Percentiles rank a stretch among this genome's conserved stretches.
Conservation (phyloP, 331 rosid genomes). For the Erythrophleum ivorense region DNA sequence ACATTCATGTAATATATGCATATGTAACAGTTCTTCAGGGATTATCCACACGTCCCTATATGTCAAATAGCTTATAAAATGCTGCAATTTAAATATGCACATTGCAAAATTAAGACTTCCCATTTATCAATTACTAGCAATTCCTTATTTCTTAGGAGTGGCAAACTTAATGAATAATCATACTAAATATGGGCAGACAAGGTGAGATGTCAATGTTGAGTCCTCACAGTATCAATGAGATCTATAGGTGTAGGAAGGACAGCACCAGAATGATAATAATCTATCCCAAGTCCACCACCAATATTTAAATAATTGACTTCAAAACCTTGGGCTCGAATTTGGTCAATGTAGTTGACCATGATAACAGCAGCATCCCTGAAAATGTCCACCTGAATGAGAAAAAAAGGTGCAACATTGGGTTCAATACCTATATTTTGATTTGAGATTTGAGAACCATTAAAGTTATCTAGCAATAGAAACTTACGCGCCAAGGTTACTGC, state of each 20-base stretch:
- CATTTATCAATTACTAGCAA: constrained; percentile 7
- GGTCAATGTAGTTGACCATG: constrained; percentile 89
- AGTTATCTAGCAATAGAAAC: neutral
- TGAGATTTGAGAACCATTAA: constrained; percentile 17
- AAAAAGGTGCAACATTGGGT: neutral
- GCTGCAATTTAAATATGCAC: constrained; percentile 2
- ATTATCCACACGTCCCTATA: constrained; percentile 4
- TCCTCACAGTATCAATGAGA: constrained; percentile 84
- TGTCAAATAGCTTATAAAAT: neutral
- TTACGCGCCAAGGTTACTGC: neutral
- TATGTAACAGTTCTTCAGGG: neutral
- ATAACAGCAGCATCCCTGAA: constrained; percentile 91
- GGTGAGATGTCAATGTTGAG: constrained; percentile 5
- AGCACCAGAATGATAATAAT: constrained; percentile 87
- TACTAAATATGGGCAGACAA: neutral
- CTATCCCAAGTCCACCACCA: constrained; percentile 98
- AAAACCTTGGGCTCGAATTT: constrained; percentile 91
- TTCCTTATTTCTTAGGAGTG: constrained; percentile 28
- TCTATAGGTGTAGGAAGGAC: constrained; percentile 90
- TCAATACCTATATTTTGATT: constrained; percentile 21
- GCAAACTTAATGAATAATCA: neutral
- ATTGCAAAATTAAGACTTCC: constrained; percentile 5
- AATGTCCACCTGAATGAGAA: constrained; percentile 80
- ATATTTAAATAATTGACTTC: constrained; percentile 86
- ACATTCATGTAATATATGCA: neutral